Conservation (phyloP, 805 yeast genomes). For the Danielia oregonensis region DNA sequence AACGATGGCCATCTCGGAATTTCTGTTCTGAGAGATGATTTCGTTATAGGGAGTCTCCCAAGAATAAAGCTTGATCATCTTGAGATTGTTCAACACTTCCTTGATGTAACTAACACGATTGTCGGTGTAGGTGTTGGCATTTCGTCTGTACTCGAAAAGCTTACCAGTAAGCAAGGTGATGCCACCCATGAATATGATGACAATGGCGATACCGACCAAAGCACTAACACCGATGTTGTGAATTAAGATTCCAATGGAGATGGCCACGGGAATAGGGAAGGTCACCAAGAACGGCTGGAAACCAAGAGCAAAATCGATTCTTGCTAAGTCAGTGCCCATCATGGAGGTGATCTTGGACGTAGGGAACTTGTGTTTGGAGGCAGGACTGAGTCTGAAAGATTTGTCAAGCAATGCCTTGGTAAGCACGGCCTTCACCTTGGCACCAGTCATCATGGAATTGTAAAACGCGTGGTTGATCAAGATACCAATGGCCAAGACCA, state of each 20-base stretch:
- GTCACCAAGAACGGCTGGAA: constrained; percentile 62
- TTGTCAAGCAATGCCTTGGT: constrained; percentile 70
- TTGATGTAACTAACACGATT: constrained; percentile 69
- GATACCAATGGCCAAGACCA: constrained; percentile 28
- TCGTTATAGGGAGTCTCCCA: constrained; percentile 83
- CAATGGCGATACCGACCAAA: constrained; percentile 62
- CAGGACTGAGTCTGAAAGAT: constrained; percentile 56
- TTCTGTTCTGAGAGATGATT: constrained; percentile 53
- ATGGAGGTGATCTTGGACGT: constrained; percentile 70
- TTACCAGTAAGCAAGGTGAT: constrained; percentile 45
- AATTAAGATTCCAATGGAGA: constrained; percentile 61
- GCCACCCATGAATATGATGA: constrained; percentile 45
- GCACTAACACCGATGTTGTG: constrained; percentile 71
- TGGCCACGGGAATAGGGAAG: constrained; percentile 61
- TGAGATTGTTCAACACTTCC: constrained; percentile 75
- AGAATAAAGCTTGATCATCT: constrained; percentile 80
- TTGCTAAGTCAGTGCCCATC: constrained; percentile 76
- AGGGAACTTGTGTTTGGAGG: constrained; percentile 57
- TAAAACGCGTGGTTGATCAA: constrained; percentile 62
- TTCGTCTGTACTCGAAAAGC: constrained; percentile 52
- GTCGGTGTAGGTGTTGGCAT: constrained; percentile 68
- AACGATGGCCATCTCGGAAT: constrained; percentile 57
- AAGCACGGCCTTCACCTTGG: constrained; percentile 63
- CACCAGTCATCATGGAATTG: constrained; percentile 60
- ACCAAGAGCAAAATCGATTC: constrained; percentile 73